phyloP scores from a whole-genome alignment of 2,329 filamentous ascomycete genomes.

The Penicillium aurantiogriseum region DNA sequence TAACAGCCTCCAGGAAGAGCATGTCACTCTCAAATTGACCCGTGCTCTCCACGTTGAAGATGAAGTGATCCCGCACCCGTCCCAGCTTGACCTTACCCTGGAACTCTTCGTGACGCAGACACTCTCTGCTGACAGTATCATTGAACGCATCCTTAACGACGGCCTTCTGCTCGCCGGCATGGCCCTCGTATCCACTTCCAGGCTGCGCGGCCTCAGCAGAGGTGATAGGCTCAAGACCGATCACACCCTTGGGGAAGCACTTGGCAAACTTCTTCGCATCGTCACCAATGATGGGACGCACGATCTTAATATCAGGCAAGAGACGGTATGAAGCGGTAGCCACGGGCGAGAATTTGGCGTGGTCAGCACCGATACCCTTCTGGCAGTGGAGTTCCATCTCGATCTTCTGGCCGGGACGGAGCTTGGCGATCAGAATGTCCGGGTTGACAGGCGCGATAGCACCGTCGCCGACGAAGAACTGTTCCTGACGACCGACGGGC shows the following conservation, averaged over 20 bases:
- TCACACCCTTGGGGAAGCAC: constrained; percentile 89
- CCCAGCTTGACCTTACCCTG: constrained; percentile 93
- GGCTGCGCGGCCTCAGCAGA: constrained; percentile 59
- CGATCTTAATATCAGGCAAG: constrained; percentile 82
- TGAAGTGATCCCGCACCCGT: constrained; percentile 89
- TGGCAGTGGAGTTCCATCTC: constrained; percentile 87
- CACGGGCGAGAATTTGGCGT: constrained; percentile 96
- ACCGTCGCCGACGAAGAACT: constrained; percentile 65
- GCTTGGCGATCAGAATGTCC: constrained; percentile 89
- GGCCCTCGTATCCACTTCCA: constrained; percentile 67
- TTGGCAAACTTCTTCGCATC: constrained; percentile 86
- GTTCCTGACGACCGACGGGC: constrained; percentile 69
- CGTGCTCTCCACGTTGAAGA: constrained; percentile 91
- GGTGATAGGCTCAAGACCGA: constrained; percentile 72
- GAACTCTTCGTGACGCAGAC: constrained; percentile 87
- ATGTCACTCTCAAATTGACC: constrained; percentile 94
- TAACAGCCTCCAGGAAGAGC: constrained; percentile 86
- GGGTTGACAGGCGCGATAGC: constrained; percentile 78
- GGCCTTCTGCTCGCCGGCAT: constrained; percentile 78
- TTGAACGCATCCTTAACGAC: constrained; percentile 86
- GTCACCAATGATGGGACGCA: constrained; percentile 75
- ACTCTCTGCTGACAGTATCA: constrained; percentile 93
- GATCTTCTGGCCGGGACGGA: constrained; percentile 86
- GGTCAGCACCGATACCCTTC: constrained; percentile 90
- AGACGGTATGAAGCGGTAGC: constrained; percentile 92